Evolutionary conservation across 73 alveolate species (phyloP), one percentile per base, ranked within the genome.

Genomic region (Paramecium sexaurelia): DNA sequence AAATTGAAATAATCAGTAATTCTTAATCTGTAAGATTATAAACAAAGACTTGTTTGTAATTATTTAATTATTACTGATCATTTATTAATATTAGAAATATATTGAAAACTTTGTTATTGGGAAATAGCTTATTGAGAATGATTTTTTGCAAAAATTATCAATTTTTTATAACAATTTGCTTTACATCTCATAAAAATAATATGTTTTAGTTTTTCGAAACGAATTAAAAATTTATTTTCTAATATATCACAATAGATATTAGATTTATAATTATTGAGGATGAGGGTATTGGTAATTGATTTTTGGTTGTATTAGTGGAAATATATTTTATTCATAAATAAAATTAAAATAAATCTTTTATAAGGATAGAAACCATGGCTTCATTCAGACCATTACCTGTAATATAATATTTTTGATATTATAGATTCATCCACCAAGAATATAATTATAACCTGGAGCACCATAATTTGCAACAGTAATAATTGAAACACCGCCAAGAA

Each of bases 401-500:
- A 51, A n/a, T 17, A 13, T 17, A 3, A 15, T 3, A n/a, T 4
- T 3, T n/a, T 51, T 51, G 4, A 51, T 51, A 51, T 5, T 51
- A 17, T 15, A 51, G 67, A 51, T 51, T 51, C 32, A 19, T 13
- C 67, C 67, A 51, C 67, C 67, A 51, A 51, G 33, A 51, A 51
- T 51, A 17, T 51, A 51, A n/a, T 3, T 51, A 29, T 17, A 26
- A 61, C 83, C 83, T 29, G 47, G 47, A 61, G 47, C 83, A 32
- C 83, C 83, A 22, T 61, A 61, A 61, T 61, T 61, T 61, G 83
- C 83, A 13, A 61, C 83, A 61, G 47, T 61, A 11, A 61, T 61
- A 5, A 61, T 61, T 61, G 83, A 61, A 61, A 61, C 83, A 26
- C 83, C 83, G 20, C 83, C 83, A 61, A 61, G 83, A 24, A 61